Base-by-base conservation (phyloP, 306 rosid species). In the Quercus agrifolia region DNA sequence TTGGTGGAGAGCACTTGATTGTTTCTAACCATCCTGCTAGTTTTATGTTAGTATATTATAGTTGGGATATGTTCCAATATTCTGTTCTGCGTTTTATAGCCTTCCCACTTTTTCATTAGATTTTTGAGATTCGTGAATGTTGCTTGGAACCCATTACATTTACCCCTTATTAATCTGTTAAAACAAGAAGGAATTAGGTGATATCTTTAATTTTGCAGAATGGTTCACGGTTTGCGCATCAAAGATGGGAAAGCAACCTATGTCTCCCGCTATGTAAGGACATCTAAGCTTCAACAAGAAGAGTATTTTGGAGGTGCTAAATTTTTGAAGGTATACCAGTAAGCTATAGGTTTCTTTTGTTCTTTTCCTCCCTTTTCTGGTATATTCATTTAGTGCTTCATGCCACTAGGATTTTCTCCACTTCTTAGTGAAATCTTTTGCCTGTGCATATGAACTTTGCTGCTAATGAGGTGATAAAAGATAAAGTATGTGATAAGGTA, bases 171-270 rank as follows among this genome's bases (percentile, higher is more conserved):
- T 8, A 67, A 33, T 33, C 71, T 56, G 64, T 70, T 63, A 58
- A 38, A 41, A 74, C 71, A 49, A 38, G 41, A 74, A 15, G 56
- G 73, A 35, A 75, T 77, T 73, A 64, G 70, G 56, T 70, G 76
- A 72, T 64, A 31, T 77, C 27, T 44, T 77, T 71, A 69, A 56
- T 41, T 67, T 80, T 86, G 85, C 89, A 95, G 98, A 86, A 95
- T 95, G 98, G 85, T 95, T 75, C 99, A 95, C 78, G 99, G 99
- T 76, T 61, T 95, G 87, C 97, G 96, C 59, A 91, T 95, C 90
- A 95, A 92, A 87, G 94, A 95, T 84, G 99, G 99, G 72, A 95
- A 89, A 85, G 98, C 97, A 41, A 56, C 91, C 41, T 95, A 91
- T 83, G 98, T 91, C 70, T 92, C 99, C 64, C 99, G 96, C 38